Evolutionary conservation across 2,329 filamentous ascomycete genomes (phyloP).

Genomic region (Ascochyta pisi): DNA sequence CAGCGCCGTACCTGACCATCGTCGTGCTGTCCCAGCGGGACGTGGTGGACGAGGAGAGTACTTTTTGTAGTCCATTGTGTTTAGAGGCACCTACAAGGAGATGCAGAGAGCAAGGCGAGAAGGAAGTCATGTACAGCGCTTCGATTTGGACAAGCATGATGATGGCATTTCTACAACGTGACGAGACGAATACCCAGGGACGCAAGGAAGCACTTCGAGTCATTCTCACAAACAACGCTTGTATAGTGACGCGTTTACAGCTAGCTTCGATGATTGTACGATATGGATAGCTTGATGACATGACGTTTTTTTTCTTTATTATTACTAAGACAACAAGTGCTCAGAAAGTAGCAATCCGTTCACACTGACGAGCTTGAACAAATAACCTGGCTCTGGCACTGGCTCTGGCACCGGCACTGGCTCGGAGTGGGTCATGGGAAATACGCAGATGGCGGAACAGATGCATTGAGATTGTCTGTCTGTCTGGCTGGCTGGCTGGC

Average conservation of each 20-base stretch:
- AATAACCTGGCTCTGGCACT: too few relatives aligned
- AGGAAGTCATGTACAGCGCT: neutral
- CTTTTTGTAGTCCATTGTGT: conserved; percentile 51
- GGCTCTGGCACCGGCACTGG: too few relatives aligned
- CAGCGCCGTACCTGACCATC: conserved; percentile 84
- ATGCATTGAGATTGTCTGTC: too few relatives aligned
- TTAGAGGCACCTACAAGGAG: neutral
- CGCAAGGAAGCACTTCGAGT: conserved; percentile 1
- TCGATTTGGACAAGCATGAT: conserved; percentile 6
- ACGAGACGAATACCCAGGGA: conserved; percentile 31
- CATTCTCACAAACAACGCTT: neutral
- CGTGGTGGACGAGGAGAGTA: conserved; percentile 59
- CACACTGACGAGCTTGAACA: too few relatives aligned
- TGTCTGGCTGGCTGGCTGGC: too few relatives aligned
- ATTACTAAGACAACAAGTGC: too few relatives aligned
- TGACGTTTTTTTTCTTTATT: neutral
- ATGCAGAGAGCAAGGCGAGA: neutral
- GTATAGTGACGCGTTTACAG: conserved; percentile 3
- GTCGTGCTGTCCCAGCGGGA: conserved; percentile 77
- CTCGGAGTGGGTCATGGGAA: too few relatives aligned
- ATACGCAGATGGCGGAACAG: too few relatives aligned
- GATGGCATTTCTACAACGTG: conserved; percentile 16
- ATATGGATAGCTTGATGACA: conserved; percentile 4
- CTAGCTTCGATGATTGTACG: conserved; percentile 11
- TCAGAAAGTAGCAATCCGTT: too few relatives aligned